Percentiles rank a stretch among this genome's conserved stretches.
These are phyloP conservation scores for Amaranthus palmeri DNA, from an alignment of 148 eudicot genomes.

Conservation along the genomic window DNA sequence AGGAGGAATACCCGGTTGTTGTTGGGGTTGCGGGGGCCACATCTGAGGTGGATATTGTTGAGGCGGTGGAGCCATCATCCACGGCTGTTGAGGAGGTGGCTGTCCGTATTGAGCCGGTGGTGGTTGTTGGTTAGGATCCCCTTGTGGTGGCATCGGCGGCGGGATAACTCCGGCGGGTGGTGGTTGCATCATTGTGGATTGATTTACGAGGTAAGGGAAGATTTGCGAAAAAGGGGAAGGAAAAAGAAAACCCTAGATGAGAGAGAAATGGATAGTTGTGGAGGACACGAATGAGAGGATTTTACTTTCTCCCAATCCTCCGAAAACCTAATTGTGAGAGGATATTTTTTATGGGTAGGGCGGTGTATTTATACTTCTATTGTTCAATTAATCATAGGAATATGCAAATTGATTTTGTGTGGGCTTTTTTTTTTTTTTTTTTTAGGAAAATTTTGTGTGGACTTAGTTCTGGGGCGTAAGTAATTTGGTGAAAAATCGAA, in stretches of 20 bases:
- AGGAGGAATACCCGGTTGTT: constrained; percentile 13
- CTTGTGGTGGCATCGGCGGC: constrained; percentile 38
- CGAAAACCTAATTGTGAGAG: too few species aligned
- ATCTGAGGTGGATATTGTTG: constrained; percentile 31
- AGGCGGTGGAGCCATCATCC: constrained; percentile 40
- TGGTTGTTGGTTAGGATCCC: constrained; percentile 29
- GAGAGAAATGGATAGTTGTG: not conserved
- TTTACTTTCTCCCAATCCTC: too few species aligned
- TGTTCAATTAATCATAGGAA: too few species aligned
- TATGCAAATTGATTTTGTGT: too few species aligned
- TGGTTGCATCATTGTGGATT: constrained; percentile 62
- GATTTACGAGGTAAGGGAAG: not conserved
- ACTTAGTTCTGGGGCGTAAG: too few species aligned
- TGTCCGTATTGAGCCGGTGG: constrained; percentile 42
- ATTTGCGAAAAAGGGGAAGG: not conserved
- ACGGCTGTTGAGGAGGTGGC: constrained; percentile 47
- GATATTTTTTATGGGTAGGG: too few species aligned
- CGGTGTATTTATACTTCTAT: too few species aligned
- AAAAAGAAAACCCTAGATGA: constrained; percentile 17
- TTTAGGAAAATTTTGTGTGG: too few species aligned
- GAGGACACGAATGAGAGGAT: too few species aligned
- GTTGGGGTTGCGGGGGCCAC: constrained; percentile 30
- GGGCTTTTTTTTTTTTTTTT: too few species aligned
- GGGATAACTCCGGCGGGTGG: constrained; percentile 44
- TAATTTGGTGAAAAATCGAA: too few species aligned